phyloP scores from a whole-genome alignment of 306 rosid genomes.

The Datisca glomerata region DNA sequence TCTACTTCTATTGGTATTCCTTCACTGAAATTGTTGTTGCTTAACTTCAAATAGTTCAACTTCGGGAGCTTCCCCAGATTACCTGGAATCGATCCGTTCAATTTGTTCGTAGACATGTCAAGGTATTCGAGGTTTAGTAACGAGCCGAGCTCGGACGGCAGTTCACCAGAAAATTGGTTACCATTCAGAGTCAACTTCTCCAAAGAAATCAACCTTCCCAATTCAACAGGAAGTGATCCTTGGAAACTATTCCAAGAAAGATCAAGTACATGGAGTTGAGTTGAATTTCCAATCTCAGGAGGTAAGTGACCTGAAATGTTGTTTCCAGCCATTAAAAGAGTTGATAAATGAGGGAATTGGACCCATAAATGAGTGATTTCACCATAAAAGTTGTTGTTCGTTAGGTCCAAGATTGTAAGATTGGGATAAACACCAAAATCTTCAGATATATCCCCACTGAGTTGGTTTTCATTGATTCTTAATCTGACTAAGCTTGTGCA shows the following conservation, averaged over 20 bases:
- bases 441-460: too few relatives aligned
- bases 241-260: constrained; percentile 84
- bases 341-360: too few relatives aligned
- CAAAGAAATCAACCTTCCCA: constrained; percentile 77
- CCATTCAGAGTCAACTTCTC: constrained; percentile 83
- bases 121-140: constrained; percentile 90
- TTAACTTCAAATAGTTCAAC: constrained; percentile 20
- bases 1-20: constrained; percentile 21
- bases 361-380: too few relatives aligned
- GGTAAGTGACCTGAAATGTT: constrained; percentile 85
- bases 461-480: constrained; percentile 89
- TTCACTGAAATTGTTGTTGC: constrained; percentile 16
- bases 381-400: too few relatives aligned
- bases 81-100: constrained; percentile 19
- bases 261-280: constrained; percentile 90
- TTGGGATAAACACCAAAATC: too few relatives aligned
- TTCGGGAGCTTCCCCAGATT: constrained; percentile 11
- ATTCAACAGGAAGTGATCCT: constrained; percentile 65
- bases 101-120: constrained; percentile 58
- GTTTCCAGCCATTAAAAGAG: too few relatives aligned
- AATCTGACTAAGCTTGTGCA: constrained; percentile 77
- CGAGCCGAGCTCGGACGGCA: constrained; percentile 60
- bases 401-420: too few relatives aligned
- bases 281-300: constrained; percentile 65
- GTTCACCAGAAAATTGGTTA: constrained; percentile 63